Base-by-base conservation (phyloP, 495 filamentous ascomycete genomes). In the Sphaerosporella brunnea region DNA sequence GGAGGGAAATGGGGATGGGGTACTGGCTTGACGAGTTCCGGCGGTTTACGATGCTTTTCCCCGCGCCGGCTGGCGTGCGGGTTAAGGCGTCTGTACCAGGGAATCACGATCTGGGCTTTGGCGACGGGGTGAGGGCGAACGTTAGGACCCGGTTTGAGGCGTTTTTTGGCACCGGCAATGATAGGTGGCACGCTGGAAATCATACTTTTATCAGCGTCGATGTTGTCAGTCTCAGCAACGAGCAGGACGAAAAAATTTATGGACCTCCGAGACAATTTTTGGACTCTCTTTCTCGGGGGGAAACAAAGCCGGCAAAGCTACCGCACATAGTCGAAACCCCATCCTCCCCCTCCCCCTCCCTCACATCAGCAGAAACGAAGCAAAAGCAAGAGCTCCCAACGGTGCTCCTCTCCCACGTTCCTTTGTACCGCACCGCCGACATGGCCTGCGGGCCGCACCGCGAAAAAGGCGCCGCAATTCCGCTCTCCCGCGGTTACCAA, bases 101-200 rank as follows among this genome's bases (percentile, higher is more conserved):
- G 4, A 99, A 99, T 52, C 92, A 99, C 62, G 92, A 99, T 62
- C 65, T 95, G n/a, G 92, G 92, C 1, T 88, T 99, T 55, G 92
- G 82, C 1, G 73, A 72, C 21, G 80, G 85, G 16, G 78, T 99
- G 44, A 81, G 90, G 56, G 54, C 78, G 20, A 65, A 79, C 0
- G 82, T 93, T 10, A 71, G 85, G 40, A 72, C 82, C 55, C 69
- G 92, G 37, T 96, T 94, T 59, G 75, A 82, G 52, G 72, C 79
- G 1, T 93, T 80, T 62, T 95, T 99, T 65, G 92, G 92, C 10
- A 73, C 83, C 40, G 79, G 79, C 9, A 96, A 93, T 54, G 70
- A 82, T 13, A 73, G 96, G 13, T 83, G 94, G 58, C 69, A 94
- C 7, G 72, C 93, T 48, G 92, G 85, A 2, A 99, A 99, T 54